Percentiles rank a stretch among this genome's conserved stretches.
These are phyloP conservation scores for Candida ficus DNA, from an alignment of 805 yeast species.

Conservation along the genomic window DNA sequence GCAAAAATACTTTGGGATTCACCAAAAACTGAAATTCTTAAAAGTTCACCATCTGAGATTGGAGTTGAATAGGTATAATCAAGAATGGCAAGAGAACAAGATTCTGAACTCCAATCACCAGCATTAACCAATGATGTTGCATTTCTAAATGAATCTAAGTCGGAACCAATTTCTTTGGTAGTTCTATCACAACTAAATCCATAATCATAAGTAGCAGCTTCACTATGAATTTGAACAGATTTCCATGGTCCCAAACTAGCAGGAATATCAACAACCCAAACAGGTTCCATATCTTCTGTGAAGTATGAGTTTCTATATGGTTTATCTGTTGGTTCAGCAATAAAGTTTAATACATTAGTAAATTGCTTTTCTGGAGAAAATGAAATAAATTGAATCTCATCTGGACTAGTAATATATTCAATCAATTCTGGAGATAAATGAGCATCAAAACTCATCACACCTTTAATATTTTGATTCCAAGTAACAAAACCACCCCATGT, in stretches of 20 bases:
- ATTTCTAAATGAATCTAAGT: slow-evolving; percentile 3
- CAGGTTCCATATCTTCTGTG: slow-evolving; percentile 2
- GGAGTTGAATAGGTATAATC: neutral
- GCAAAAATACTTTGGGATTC: neutral
- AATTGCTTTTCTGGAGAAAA: slow-evolving; percentile 4
- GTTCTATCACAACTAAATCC: slow-evolving; percentile 2
- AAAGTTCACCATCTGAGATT: neutral
- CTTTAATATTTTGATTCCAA: slow-evolving; percentile 7
- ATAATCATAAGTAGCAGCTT: slow-evolving; percentile 1
- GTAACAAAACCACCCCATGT: slow-evolving; percentile 1
- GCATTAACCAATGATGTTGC: slow-evolving; percentile 3
- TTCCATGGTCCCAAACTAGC: slow-evolving; percentile 9
- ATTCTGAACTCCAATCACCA: neutral
- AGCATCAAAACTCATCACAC: slow-evolving; percentile 3
- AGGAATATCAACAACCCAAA: slow-evolving; percentile 9
- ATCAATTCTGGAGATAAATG: slow-evolving; percentile 1
- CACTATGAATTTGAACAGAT: neutral
- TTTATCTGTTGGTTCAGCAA: slow-evolving; percentile 4
- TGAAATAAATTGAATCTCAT: slow-evolving; percentile 1
- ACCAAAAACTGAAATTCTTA: neutral
- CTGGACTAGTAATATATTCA: slow-evolving; percentile 1
- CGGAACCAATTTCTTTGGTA: slow-evolving; percentile 2
- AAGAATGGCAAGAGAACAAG: neutral
- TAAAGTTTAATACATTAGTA: neutral
- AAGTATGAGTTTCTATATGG: slow-evolving; percentile 8